Percentiles rank a stretch among this genome's conserved stretches.
Conservation (phyloP, 768 basidiomycete species). For the Infundibulicybe gibba region DNA sequence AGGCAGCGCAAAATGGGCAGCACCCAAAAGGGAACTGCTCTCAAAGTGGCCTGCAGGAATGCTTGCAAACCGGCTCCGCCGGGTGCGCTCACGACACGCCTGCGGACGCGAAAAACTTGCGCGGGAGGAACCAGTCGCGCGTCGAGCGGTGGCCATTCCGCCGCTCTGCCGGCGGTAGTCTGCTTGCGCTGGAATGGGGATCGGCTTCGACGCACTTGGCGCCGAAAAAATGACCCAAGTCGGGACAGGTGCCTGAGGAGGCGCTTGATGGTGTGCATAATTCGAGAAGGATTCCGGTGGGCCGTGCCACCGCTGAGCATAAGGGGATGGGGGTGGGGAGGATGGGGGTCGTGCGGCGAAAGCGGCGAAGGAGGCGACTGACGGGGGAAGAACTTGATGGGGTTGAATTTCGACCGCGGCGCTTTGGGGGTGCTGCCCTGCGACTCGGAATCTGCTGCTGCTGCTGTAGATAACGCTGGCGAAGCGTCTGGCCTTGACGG, state of each 20-base stretch:
- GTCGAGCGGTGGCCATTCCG: conserved; percentile 28
- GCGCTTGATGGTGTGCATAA: neutral
- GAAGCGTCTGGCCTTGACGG: conserved; percentile 32
- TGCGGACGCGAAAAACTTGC: conserved; percentile 44
- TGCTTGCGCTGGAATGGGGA: conserved; percentile 11
- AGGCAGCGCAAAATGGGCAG: too few relatives aligned
- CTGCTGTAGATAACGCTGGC: conserved; percentile 15
- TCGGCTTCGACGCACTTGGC: neutral
- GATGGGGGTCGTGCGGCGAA: conserved; percentile 6
- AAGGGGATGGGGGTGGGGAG: conserved; percentile 6
- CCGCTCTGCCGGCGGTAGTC: conserved; percentile 26
- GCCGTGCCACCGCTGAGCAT: neutral
- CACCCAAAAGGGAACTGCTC: too few relatives aligned
- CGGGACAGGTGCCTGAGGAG: neutral
- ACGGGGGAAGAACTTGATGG: conserved; percentile 48
- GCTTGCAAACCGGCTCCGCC: too few relatives aligned
- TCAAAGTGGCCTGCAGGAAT: too few relatives aligned
- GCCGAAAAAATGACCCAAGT: neutral
- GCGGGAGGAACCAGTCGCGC: conserved; percentile 53
- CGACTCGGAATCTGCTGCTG: conserved; percentile 5
- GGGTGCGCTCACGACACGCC: conserved; percentile 21
- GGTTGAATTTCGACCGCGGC: conserved; percentile 29
- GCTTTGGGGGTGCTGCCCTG: conserved; percentile 22
- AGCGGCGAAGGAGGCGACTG: conserved; percentile 40
- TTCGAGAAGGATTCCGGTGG: neutral